These are phyloP conservation scores for Leptographium procerum DNA, from an alignment of 2,329 filamentous ascomycete species.

Conservation along the genomic window DNA sequence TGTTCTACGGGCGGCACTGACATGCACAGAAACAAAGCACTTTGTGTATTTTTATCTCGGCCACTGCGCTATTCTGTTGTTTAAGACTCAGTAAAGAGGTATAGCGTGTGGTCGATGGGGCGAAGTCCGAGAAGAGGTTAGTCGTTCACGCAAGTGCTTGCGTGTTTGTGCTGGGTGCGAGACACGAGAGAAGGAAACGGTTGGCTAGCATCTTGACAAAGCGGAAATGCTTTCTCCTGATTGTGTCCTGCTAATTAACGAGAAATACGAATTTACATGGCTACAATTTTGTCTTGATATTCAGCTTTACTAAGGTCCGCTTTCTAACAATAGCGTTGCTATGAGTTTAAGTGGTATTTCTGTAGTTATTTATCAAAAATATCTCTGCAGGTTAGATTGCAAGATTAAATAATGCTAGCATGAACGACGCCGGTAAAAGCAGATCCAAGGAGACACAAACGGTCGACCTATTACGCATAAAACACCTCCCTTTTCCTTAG, in stretches of 20 bases:
- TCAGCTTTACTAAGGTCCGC: not conserved
- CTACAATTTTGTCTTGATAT: not conserved
- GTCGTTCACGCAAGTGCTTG: not conserved
- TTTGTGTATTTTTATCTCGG: constrained; percentile 99
- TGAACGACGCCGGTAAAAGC: not conserved
- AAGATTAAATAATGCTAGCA: not conserved
- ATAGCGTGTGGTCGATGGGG: not conserved
- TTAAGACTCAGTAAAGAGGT: constrained; percentile 79
- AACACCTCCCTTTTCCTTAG: not conserved
- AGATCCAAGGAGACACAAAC: not conserved
- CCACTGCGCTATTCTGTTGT: constrained; percentile 93
- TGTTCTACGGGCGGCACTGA: not conserved
- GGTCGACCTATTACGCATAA: not conserved
- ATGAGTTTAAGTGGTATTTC: constrained; percentile 1
- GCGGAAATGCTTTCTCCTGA: not conserved
- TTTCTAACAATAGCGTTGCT: not conserved
- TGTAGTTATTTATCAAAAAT: not conserved
- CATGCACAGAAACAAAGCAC: constrained; percentile 78
- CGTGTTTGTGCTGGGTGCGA: not conserved
- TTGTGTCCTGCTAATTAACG: not conserved
- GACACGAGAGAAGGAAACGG: not conserved
- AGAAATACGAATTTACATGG: not conserved
- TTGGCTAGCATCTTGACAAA: not conserved
- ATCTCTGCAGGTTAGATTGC: not conserved
- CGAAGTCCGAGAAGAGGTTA: not conserved